A percentile compares a stretch with the other conserved stretches of the same genome.
These are phyloP conservation scores for Chlamydomonas asymmetrica DNA, from an alignment of 139 green algal species.

Conservation along the genomic window DNA sequence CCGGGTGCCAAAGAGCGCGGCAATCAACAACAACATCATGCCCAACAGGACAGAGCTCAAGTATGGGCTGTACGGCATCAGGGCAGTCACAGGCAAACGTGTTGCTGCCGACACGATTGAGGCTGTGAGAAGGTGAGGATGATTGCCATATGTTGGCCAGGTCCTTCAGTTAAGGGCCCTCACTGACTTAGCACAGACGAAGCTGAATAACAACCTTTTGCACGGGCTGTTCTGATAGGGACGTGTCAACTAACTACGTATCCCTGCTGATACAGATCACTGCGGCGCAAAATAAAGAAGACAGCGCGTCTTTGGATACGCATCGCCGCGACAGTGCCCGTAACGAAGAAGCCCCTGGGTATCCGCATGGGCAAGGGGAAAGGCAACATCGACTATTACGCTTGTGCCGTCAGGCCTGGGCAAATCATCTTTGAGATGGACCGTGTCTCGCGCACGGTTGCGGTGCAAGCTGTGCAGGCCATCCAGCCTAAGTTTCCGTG, in stretches of 20 bases:
- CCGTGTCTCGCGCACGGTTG: slow-evolving; percentile 30
- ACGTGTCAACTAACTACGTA: too few species aligned
- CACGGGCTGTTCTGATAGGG: too few species aligned
- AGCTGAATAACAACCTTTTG: too few species aligned
- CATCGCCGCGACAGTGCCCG: slow-evolving; percentile 50
- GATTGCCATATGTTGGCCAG: background rate
- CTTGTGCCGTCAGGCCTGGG: slow-evolving; percentile 46
- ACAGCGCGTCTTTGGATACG: slow-evolving; percentile 57
- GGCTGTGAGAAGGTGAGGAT: slow-evolving; percentile 53
- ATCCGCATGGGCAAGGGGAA: slow-evolving; percentile 72
- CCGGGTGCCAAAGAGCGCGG: slow-evolving; percentile 43
- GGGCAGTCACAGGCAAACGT: slow-evolving; percentile 43
- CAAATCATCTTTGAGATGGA: slow-evolving; percentile 66
- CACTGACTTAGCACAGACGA: too few species aligned
- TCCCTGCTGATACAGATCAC: too few species aligned
- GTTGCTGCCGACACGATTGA: slow-evolving; percentile 54
- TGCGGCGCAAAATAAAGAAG: slow-evolving; percentile 54
- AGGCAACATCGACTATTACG: slow-evolving; percentile 57
- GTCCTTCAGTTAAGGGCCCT: too few species aligned
- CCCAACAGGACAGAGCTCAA: slow-evolving; percentile 52
- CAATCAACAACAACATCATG: slow-evolving; percentile 54
- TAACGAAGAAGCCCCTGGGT: slow-evolving; percentile 54
- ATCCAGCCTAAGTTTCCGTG: slow-evolving; percentile 53
- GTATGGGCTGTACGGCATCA: slow-evolving; percentile 56
- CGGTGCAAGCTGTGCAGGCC: slow-evolving; percentile 22